Base-by-base conservation (phyloP, 2,329 filamentous ascomycete species). In the Sporothrix mexicana region DNA sequence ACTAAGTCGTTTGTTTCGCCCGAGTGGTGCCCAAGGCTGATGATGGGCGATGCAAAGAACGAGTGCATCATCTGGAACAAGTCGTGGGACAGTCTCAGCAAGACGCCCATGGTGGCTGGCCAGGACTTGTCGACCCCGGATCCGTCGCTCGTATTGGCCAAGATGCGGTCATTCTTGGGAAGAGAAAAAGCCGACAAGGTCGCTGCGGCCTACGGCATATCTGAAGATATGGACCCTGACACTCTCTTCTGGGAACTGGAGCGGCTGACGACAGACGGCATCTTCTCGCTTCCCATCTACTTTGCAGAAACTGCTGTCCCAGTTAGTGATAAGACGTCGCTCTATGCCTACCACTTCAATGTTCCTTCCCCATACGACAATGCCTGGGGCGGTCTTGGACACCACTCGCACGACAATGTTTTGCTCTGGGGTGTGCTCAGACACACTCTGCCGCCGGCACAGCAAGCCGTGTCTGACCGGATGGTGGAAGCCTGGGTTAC, bases 21-120 rank as follows among this genome's bases (percentile, higher is more conserved):
- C 1, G 7, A 57, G 17, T 75, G 73, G 73, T 75, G 74, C 49
- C 73, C 59, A 12, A 71, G 77, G 15, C 73, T 77, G 70, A 71
- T 76, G 75, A 73, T 76, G 49, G 77, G 74, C 36, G 75, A 77
- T 66, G 74, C 68, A 41, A 59, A 57, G 51, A 77, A 74, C 45
- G 76, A 77, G 70, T 72, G 74, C 68, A 74, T 77, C 49, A 77
- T 77, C 47, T 78, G 77, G 76, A 78, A 78, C 68, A 78, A 77
- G 62, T 61, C 66, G 6, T 74, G 69, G 70, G 66, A 43, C 15
- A 43, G 64, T 30, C 41, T 74, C 61, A 49, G 57, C 13, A n/a
- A 25, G 9, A 20, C 41, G 30, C 15, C n/a, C 2, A 51, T 66
- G 36, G 13, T 23, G 25, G 17, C 57, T 7, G 70, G 64, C 57